A percentile compares a stretch with the other conserved stretches of the same genome.
phyloP scores from a whole-genome alignment of 148 eudicot genomes.

The Arbutus unedo region DNA sequence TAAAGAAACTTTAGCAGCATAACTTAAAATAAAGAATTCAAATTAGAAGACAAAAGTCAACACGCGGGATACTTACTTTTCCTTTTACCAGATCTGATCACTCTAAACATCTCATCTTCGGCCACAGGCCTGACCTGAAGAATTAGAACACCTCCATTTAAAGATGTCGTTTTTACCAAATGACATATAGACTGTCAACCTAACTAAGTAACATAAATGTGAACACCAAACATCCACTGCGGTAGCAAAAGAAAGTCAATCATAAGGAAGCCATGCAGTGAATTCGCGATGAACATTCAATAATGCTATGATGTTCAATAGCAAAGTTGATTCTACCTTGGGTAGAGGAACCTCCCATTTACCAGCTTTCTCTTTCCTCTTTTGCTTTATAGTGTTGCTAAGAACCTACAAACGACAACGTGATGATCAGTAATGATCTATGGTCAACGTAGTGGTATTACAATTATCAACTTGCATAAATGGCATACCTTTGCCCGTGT shows the following conservation, averaged over 20 bases:
- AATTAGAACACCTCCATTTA: not conserved
- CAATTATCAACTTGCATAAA: constrained; percentile 2
- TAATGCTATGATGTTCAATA: not conserved
- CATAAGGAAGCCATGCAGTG: not conserved
- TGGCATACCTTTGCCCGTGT: constrained; percentile 78
- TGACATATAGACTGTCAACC: not conserved
- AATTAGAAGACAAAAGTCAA: not conserved
- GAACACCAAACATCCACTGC: not conserved
- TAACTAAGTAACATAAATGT: not conserved
- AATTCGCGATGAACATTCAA: not conserved
- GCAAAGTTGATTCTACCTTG: constrained; percentile 49
- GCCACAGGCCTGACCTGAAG: constrained; percentile 95
- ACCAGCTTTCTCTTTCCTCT: constrained; percentile 96
- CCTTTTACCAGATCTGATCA: constrained; percentile 80
- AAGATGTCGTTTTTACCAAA: not conserved
- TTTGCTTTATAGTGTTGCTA: constrained; percentile 95
- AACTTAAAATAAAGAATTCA: not conserved
- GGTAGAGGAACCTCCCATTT: constrained; percentile 98
- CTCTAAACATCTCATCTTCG: constrained; percentile 98
- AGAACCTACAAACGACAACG: constrained; percentile 44
- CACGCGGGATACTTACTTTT: constrained; percentile 61
- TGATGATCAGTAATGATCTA: not conserved
- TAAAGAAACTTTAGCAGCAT: not conserved
- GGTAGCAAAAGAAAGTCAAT: not conserved
- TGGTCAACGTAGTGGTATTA: not conserved